These are phyloP conservation scores for Pleurotus ostreatus DNA, from an alignment of 768 basidiomycete genomes.

Conservation along the genomic window DNA sequence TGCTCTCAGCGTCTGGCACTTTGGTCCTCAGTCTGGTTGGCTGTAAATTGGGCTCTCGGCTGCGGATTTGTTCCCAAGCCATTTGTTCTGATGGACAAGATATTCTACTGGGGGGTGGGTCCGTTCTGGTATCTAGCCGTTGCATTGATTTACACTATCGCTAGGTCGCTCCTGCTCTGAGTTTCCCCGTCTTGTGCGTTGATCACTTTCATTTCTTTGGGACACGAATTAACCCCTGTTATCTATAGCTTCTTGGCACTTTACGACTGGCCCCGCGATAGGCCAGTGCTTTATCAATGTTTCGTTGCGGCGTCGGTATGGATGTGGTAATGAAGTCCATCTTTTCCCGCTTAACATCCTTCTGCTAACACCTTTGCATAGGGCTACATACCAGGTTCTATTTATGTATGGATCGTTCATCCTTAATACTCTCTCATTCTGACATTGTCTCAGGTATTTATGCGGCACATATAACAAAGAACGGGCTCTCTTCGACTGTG, in stretches of 20 bases:
- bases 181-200: conserved; percentile 53
- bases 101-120: conserved; percentile 56
- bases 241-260: conserved; percentile 45
- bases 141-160: not conserved
- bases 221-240: not conserved
- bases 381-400: conserved; percentile 60
- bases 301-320: conserved; percentile 55
- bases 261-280: conserved; percentile 69
- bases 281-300: conserved; percentile 56
- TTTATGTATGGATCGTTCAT: conserved; percentile 43
- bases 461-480: conserved; percentile 36
- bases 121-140: conserved; percentile 9
- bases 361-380: conserved; percentile 16
- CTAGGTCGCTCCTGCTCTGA: conserved; percentile 48
- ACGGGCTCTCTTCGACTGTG: conserved; percentile 27
- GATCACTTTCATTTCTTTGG: not conserved
- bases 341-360: not conserved
- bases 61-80: conserved; percentile 45
- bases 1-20: conserved; percentile 45
- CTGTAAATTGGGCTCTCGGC: conserved; percentile 67
- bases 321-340: conserved; percentile 43
- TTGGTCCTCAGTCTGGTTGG: conserved; percentile 61
- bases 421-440: conserved; percentile 18
- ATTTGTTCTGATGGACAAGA: conserved; percentile 45
- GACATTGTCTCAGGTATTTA: conserved; percentile 23